phyloP scores from a whole-genome alignment of 768 basidiomycete species.

The Russula sp. region DNA sequence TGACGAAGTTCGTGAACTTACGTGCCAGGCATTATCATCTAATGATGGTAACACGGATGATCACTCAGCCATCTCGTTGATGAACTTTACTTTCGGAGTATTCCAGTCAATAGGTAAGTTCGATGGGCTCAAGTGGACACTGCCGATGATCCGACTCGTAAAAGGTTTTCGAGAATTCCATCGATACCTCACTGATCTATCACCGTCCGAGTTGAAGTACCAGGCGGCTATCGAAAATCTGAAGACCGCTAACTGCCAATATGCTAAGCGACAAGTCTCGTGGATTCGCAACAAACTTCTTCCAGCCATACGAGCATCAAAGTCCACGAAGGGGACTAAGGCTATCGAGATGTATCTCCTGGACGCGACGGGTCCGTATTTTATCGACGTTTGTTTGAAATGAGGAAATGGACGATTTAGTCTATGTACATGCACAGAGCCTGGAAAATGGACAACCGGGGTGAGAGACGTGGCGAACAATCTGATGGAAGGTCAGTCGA shows the following conservation, averaged over 20 bases:
- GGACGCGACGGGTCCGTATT: constrained; percentile 54
- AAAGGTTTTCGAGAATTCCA: constrained; percentile 92
- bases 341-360: constrained; percentile 47
- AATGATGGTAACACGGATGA: not conserved
- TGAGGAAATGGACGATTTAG: constrained; percentile 38
- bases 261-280: constrained; percentile 83
- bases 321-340: constrained; percentile 27
- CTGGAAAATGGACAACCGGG: constrained; percentile 42
- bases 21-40: constrained; percentile 23
- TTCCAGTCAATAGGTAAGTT: constrained; percentile 85
- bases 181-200: constrained; percentile 45
- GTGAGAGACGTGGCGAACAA: constrained; percentile 45
- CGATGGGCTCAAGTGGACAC: not conserved
- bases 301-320: constrained; percentile 54
- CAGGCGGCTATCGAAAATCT: constrained; percentile 60
- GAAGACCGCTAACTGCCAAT: constrained; percentile 84
- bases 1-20: constrained; percentile 62
- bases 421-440: not conserved
- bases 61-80: not conserved
- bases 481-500: constrained; percentile 41
- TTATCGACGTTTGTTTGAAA: constrained; percentile 5
- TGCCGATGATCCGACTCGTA: not conserved
- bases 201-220: constrained; percentile 35
- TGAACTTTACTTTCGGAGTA: constrained; percentile 77
- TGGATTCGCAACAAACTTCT: constrained; percentile 91